Evolutionary conservation across 169 alveolate species (phyloP).

Genomic region (Plasmodium gaboni): DNA sequence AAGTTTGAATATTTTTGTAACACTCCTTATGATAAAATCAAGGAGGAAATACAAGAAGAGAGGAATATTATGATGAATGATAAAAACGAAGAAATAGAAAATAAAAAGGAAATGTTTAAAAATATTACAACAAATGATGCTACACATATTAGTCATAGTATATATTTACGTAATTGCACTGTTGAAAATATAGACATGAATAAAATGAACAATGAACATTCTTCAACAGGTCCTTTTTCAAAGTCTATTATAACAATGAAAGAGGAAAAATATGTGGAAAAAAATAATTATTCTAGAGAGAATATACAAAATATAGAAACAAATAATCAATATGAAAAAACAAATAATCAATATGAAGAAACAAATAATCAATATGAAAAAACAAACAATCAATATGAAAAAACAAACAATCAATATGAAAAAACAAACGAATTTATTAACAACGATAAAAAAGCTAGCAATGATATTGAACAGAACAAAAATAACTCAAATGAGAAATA

Average conservation of each 20-base stretch:
- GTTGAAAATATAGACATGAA: slow-evolving; percentile 64
- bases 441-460: too few species aligned
- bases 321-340: background rate
- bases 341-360: background rate
- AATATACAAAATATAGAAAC: background rate
- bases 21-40: too few species aligned
- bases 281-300: background rate
- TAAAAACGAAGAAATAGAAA: background rate
- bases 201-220: background rate
- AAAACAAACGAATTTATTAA: background rate
- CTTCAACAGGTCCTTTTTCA: background rate
- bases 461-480: too few species aligned
- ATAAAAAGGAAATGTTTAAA: background rate
- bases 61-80: background rate
- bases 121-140: slow-evolving; percentile 1
- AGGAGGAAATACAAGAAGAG: background rate
- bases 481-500: too few species aligned
- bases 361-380: background rate
- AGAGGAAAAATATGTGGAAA: background rate
- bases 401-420: background rate
- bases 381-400: background rate
- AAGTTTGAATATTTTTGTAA: too few species aligned
- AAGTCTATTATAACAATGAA: background rate
- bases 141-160: slow-evolving; percentile 52
- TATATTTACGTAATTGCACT: slow-evolving; percentile 50